Percentiles rank a stretch among this genome's conserved stretches.
Evolutionary conservation across 495 filamentous ascomycete species (phyloP).

Genomic region (Schizothecium vesticola): DNA sequence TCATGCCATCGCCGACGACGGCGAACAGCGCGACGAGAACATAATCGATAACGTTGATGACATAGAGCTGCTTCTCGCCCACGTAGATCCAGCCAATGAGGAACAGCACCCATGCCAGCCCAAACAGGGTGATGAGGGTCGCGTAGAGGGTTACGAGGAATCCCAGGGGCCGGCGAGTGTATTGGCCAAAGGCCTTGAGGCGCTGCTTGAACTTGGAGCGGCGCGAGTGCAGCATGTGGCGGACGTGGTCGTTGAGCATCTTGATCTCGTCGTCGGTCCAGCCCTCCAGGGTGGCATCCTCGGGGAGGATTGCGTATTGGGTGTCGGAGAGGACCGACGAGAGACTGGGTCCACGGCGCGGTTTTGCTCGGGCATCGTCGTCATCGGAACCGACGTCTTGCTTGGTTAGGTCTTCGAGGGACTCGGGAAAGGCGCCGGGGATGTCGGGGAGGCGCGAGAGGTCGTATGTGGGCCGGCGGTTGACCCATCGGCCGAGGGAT

Average conservation of each 20-base stretch:
- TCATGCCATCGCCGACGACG: conserved; percentile 69
- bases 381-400: neutral
- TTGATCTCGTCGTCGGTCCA: conserved; percentile 65
- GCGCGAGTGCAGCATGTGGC: conserved; percentile 75
- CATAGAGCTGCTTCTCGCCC: conserved; percentile 61
- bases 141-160: conserved; percentile 74
- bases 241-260: conserved; percentile 72
- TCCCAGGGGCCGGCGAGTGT: conserved; percentile 65
- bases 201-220: conserved; percentile 67
- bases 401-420: conserved; percentile 14
- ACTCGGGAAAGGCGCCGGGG: conserved; percentile 22
- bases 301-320: conserved; percentile 56
- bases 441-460: conserved; percentile 45
- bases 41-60: conserved; percentile 72
- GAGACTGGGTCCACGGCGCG: conserved; percentile 33
- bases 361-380: conserved; percentile 7
- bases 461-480: conserved; percentile 67
- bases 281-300: conserved; percentile 58
- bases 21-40: conserved; percentile 72
- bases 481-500: conserved; percentile 59
- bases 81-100: conserved; percentile 84
- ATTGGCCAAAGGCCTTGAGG: conserved; percentile 71
- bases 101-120: conserved; percentile 78
- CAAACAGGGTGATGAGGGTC: conserved; percentile 74
- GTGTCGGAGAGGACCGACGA: conserved; percentile 39